A percentile compares a stretch with the other conserved stretches of the same genome.
Evolutionary conservation across 495 filamentous ascomycete genomes (phyloP).

Genomic region (Talaromyces thailandensis): DNA sequence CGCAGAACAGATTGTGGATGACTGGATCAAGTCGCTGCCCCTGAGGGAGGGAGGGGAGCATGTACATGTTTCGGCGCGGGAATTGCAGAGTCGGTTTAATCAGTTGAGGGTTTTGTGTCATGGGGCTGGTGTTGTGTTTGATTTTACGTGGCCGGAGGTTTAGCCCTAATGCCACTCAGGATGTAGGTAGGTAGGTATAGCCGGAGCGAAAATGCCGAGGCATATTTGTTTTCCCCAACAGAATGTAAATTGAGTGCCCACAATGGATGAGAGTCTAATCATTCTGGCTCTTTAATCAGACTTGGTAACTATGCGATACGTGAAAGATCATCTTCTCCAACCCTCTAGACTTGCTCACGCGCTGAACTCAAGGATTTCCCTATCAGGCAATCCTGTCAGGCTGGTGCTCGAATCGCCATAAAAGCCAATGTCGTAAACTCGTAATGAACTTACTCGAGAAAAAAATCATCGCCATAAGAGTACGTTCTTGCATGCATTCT

Average conservation of each 20-base stretch:
- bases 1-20: conserved; percentile 1
- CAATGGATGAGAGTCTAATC: background rate
- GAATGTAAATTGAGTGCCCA: background rate
- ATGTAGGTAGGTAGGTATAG: background rate
- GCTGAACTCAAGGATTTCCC: background rate
- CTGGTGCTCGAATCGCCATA: no score
- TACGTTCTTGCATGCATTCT: no score
- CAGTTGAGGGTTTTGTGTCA: background rate
- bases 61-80: background rate
- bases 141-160: background rate
- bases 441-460: no score
- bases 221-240: background rate
- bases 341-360: background rate
- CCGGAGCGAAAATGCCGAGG: background rate
- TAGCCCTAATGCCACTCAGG: no score
- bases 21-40: background rate
- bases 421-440: no score
- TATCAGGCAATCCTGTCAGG: background rate
- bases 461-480: no score
- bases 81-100: background rate
- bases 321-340: no score
- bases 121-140: background rate
- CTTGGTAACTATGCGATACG: no score
- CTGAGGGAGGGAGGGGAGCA: background rate
- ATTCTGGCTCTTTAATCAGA: background rate